phyloP scores from a whole-genome alignment of 768 basidiomycete genomes.

The Xanthoconium stramineum region DNA sequence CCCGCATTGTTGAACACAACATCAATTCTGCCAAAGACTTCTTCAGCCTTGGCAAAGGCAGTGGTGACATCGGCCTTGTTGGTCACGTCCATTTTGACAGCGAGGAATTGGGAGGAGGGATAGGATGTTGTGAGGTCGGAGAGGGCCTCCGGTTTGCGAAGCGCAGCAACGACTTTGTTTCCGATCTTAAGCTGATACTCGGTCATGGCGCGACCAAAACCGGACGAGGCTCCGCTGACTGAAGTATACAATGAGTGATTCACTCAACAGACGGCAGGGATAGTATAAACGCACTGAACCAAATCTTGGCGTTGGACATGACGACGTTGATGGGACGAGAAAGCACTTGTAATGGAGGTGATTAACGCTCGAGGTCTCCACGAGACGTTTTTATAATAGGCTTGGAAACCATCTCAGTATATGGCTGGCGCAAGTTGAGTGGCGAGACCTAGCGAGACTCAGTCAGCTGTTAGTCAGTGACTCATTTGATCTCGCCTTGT shows the following conservation, averaged over 20 bases:
- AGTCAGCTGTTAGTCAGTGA: too few relatives aligned
- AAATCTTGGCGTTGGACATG: conserved; percentile 17
- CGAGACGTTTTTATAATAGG: too few relatives aligned
- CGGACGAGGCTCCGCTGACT: conserved; percentile 37
- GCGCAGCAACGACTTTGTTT: conserved; percentile 40
- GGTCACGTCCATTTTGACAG: conserved; percentile 32
- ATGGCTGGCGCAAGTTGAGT: too few relatives aligned
- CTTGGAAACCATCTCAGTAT: too few relatives aligned
- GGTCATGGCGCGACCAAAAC: conserved; percentile 36
- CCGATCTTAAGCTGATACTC: conserved; percentile 34
- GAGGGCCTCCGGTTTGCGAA: conserved; percentile 37
- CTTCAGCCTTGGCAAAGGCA: conserved; percentile 27
- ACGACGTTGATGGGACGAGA: too few relatives aligned
- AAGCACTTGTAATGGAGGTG: neutral
- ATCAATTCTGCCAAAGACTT: conserved; percentile 33
- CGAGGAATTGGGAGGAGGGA: conserved; percentile 20
- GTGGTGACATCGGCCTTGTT: conserved; percentile 1
- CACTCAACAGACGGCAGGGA: too few relatives aligned
- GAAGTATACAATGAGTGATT: neutral
- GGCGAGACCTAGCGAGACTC: too few relatives aligned
- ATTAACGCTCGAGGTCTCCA: too few relatives aligned
- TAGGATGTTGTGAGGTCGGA: neutral
- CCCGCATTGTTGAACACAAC: conserved; percentile 39
- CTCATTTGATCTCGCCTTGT: too few relatives aligned
- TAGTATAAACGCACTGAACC: conserved; percentile 2